These are phyloP conservation scores for Heterobasidion annosum DNA, from an alignment of 1,284 basidiomycete genomes.

Conservation along the genomic window DNA sequence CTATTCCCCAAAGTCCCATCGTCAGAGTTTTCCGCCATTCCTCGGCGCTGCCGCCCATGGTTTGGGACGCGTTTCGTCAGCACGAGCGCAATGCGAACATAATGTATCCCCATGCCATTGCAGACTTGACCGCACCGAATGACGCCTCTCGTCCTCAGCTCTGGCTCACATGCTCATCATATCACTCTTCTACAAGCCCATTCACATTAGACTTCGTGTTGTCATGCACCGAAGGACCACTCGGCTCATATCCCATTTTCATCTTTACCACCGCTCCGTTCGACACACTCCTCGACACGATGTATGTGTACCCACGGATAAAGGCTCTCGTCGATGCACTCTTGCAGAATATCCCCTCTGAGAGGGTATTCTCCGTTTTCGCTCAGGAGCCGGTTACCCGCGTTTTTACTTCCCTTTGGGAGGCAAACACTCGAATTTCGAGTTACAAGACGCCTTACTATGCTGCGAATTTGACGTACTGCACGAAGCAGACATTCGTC, in stretches of 20 bases:
- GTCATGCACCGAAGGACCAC: slow-evolving; percentile 41
- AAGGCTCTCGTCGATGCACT: slow-evolving; percentile 16
- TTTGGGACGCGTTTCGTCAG: slow-evolving; percentile 29
- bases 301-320: slow-evolving; percentile 21
- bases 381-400: slow-evolving; percentile 38
- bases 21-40: slow-evolving; percentile 22
- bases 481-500: slow-evolving; percentile 35
- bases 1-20: slow-evolving; percentile 1
- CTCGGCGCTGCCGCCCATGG: slow-evolving; percentile 20
- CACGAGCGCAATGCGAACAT: slow-evolving; percentile 41
- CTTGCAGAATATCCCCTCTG: slow-evolving; percentile 10
- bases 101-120: slow-evolving; percentile 39
- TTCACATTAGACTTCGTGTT: slow-evolving; percentile 42
- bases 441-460: slow-evolving; percentile 45
- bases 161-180: slow-evolving; percentile 42
- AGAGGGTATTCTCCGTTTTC: slow-evolving; percentile 62
- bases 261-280: slow-evolving; percentile 21
- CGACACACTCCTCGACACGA: slow-evolving; percentile 9
- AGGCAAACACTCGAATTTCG: slow-evolving; percentile 28
- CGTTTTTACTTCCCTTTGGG: slow-evolving; percentile 41
- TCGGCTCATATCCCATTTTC: slow-evolving; percentile 43
- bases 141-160: slow-evolving; percentile 16
- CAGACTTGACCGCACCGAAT: slow-evolving; percentile 18
- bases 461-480: slow-evolving; percentile 47
- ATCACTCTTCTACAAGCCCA: neutral